These are phyloP conservation scores for Ophiostoma quercus DNA, from an alignment of 2,329 filamentous ascomycete genomes.

Conservation along the genomic window DNA sequence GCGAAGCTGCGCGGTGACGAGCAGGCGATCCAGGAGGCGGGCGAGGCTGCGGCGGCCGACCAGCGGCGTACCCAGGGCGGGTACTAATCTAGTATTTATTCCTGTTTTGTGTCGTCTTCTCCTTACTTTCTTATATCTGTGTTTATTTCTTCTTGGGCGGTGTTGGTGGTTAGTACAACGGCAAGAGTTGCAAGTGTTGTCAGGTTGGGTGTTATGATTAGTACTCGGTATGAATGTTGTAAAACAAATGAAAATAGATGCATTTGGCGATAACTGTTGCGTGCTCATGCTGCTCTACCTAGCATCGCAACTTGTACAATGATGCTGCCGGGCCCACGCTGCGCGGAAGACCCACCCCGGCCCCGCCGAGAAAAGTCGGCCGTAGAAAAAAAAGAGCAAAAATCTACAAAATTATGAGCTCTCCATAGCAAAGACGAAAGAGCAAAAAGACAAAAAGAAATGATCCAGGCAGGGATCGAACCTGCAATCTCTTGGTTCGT, in stretches of 20 bases:
- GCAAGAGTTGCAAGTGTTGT: constrained; percentile 12
- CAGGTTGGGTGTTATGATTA: not conserved
- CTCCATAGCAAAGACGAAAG: not conserved
- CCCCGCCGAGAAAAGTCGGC: not conserved
- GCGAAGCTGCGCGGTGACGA: constrained; percentile 88
- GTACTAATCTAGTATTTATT: constrained; percentile 35
- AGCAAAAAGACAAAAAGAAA: not conserved
- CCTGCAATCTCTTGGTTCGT: constrained; percentile 39
- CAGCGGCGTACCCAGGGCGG: constrained; percentile 50
- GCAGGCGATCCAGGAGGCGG: constrained; percentile 61
- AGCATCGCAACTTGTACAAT: not conserved
- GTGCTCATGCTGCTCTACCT: not conserved
- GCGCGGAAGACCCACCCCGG: not conserved
- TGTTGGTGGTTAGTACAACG: constrained; percentile 2
- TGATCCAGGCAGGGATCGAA: constrained; percentile 36
- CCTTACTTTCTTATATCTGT: constrained; percentile 22
- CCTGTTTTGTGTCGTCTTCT: not conserved
- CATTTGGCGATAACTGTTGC: not conserved
- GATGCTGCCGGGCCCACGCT: not conserved
- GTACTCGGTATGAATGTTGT: not conserved
- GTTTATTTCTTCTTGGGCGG: not conserved
- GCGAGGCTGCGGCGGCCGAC: constrained; percentile 44
- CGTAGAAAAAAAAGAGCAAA: not conserved
- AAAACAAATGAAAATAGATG: not conserved
- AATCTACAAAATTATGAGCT: not conserved